phyloP scores from a whole-genome alignment of 768 basidiomycete species.

The Nidularia sp. region DNA sequence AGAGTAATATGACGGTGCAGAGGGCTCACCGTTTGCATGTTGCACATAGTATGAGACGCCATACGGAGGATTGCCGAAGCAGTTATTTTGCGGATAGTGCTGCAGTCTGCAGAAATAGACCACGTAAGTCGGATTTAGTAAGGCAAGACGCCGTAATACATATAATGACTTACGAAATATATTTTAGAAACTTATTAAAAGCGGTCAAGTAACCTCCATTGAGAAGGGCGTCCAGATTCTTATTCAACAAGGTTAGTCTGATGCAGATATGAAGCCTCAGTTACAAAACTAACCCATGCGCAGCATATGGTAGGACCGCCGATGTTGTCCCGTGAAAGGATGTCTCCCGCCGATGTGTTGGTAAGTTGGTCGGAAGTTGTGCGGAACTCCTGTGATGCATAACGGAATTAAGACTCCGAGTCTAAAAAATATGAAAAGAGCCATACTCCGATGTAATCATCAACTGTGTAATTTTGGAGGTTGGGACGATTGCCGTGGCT shows the following conservation, averaged over 20 bases:
- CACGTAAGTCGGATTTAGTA: not conserved
- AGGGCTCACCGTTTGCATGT: constrained; percentile 38
- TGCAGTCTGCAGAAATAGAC: constrained; percentile 30
- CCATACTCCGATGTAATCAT: constrained; percentile 41
- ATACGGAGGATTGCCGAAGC: constrained; percentile 27
- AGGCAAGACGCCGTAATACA: not conserved
- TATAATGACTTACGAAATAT: constrained; percentile 38
- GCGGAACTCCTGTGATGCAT: constrained; percentile 35
- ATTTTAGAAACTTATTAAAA: constrained; percentile 38
- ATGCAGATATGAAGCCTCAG: too few species aligned
- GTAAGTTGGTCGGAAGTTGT: constrained; percentile 27
- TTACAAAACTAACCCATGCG: constrained; percentile 46
- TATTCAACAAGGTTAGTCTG: too few species aligned
- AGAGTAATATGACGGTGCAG: not conserved
- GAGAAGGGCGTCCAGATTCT: constrained; percentile 41
- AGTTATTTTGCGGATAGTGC: constrained; percentile 51
- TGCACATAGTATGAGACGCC: constrained; percentile 38
- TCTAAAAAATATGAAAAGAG: not conserved
- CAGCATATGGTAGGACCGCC: constrained; percentile 52
- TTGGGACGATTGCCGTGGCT: constrained; percentile 33
- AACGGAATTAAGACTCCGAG: constrained; percentile 1
- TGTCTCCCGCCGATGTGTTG: constrained; percentile 32
- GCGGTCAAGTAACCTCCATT: constrained; percentile 33
- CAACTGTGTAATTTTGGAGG: constrained; percentile 40
- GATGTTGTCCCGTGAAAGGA: constrained; percentile 31